These are phyloP conservation scores for Yamadazyma siamensis DNA, from an alignment of 1,139 yeast genomes.

Conservation along the genomic window DNA sequence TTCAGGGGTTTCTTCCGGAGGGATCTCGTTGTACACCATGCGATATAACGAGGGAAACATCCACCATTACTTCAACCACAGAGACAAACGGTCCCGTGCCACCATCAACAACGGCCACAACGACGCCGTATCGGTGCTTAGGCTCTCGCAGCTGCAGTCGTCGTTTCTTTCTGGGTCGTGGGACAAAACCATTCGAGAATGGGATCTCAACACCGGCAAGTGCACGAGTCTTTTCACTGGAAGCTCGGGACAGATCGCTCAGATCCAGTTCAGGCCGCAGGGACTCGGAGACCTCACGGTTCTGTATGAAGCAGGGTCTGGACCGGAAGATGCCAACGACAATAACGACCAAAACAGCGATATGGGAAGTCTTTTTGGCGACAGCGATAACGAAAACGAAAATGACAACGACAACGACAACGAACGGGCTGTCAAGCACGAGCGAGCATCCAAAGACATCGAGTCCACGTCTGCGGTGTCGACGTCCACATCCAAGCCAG, in stretches of 20 bases:
- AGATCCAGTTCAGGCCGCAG: constrained; percentile 73
- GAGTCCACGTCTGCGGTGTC: no score
- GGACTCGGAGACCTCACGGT: constrained; percentile 46
- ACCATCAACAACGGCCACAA: constrained; percentile 45
- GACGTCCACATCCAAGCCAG: constrained; percentile 11
- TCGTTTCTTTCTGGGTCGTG: constrained; percentile 80
- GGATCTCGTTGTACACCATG: constrained; percentile 79
- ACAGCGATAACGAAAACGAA: constrained; percentile 55
- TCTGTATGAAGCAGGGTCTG: constrained; percentile 11
- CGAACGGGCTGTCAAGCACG: constrained; percentile 28
- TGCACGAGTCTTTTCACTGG: constrained; percentile 46
- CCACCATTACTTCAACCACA: constrained; percentile 66
- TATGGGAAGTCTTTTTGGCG: constrained; percentile 79
- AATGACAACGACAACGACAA: constrained; percentile 41
- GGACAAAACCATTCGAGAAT: constrained; percentile 74
- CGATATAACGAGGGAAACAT: constrained; percentile 81
- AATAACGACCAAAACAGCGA: constrained; percentile 51
- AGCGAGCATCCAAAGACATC: constrained; percentile 16
- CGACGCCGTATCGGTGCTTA: constrained; percentile 71
- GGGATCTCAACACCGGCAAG: constrained; percentile 84
- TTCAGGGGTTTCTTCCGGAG: constrained; percentile 82
- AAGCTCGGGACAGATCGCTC: constrained; percentile 75
- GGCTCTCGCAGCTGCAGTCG: constrained; percentile 58
- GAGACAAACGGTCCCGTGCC: constrained; percentile 14
- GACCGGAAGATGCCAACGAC: no score